These are phyloP conservation scores for Cryptococcus floricola DNA, from an alignment of 1,284 basidiomycete genomes.

Conservation along the genomic window DNA sequence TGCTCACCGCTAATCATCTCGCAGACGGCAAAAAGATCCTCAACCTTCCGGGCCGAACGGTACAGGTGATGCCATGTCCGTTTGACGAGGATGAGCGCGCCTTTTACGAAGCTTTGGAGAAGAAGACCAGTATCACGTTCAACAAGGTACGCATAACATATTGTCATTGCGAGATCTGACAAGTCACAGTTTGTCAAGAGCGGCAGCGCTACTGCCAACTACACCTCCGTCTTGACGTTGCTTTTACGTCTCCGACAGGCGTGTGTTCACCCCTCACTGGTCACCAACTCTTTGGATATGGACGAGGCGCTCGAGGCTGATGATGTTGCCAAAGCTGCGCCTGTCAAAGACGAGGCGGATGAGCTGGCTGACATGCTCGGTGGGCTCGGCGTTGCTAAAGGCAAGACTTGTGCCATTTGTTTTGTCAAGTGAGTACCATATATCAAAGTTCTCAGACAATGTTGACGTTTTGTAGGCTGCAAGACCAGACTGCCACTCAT, in stretches of 20 bases:
- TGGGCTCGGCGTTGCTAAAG: conserved; percentile 60
- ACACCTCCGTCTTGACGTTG: conserved; percentile 79
- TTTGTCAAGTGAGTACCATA: conserved; percentile 57
- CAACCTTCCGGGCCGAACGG: conserved; percentile 68
- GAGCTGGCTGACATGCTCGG: conserved; percentile 73
- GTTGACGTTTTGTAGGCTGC: conserved; percentile 5
- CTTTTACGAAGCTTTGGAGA: conserved; percentile 78
- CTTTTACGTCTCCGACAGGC: conserved; percentile 86
- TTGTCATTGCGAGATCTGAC: background rate
- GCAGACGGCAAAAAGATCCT: conserved; percentile 80
- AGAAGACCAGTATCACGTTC: conserved; percentile 67
- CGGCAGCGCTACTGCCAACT: conserved; percentile 60
- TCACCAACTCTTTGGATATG: conserved; percentile 66
- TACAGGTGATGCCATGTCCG: conserved; percentile 68
- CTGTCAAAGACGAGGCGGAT: conserved; percentile 57
- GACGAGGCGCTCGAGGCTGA: conserved; percentile 72
- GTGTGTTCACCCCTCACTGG: conserved; percentile 80
- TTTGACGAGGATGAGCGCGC: conserved; percentile 70
- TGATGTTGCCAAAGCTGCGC: conserved; percentile 37
- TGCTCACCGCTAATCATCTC: background rate
- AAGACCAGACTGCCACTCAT: conserved; percentile 3
- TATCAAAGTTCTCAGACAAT: background rate
- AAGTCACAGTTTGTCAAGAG: conserved; percentile 54
- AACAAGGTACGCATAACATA: conserved; percentile 54
- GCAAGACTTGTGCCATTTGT: conserved; percentile 70